phyloP scores from a whole-genome alignment of 169 alveolate genomes.

The Cystoisospora suis region DNA sequence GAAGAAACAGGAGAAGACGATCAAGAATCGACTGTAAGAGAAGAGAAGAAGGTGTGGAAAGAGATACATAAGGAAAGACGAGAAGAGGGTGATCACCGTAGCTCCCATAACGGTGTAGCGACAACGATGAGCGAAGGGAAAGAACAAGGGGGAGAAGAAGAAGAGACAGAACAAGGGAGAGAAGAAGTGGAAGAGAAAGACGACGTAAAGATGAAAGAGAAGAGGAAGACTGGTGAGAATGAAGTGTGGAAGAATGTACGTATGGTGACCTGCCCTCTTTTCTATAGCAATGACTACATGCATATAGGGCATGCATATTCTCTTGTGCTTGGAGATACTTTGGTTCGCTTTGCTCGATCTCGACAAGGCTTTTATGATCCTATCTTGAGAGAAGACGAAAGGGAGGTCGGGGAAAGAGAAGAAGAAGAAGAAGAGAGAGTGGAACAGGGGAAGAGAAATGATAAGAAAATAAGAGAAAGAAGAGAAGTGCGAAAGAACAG shows the following conservation, averaged over 20 bases:
- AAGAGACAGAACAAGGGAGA: background rate
- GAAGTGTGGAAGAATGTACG: background rate
- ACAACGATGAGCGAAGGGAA: background rate
- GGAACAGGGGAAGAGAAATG: background rate
- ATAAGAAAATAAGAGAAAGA: background rate
- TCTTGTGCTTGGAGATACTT: constrained; percentile 71
- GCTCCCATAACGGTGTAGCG: background rate
- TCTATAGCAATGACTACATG: constrained; percentile 76
- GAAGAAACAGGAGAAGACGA: background rate
- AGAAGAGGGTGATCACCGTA: background rate
- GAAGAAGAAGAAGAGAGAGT: background rate
- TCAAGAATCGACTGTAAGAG: no score
- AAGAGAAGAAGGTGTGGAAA: background rate
- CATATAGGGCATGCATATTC: constrained; percentile 84
- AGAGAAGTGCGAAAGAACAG: background rate
- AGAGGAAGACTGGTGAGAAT: background rate
- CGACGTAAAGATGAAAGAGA: background rate
- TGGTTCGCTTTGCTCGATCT: constrained; percentile 56
- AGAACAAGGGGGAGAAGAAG: background rate
- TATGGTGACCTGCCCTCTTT: constrained; percentile 65
- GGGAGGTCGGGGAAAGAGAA: background rate
- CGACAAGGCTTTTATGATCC: constrained; percentile 13
- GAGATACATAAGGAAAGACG: background rate
- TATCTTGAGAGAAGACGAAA: background rate
- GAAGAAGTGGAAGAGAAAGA: background rate